Evolutionary conservation across 2,329 filamentous ascomycete species (phyloP), one percentile per base, ranked within the genome.

Genomic region (Apiospora hydei): DNA sequence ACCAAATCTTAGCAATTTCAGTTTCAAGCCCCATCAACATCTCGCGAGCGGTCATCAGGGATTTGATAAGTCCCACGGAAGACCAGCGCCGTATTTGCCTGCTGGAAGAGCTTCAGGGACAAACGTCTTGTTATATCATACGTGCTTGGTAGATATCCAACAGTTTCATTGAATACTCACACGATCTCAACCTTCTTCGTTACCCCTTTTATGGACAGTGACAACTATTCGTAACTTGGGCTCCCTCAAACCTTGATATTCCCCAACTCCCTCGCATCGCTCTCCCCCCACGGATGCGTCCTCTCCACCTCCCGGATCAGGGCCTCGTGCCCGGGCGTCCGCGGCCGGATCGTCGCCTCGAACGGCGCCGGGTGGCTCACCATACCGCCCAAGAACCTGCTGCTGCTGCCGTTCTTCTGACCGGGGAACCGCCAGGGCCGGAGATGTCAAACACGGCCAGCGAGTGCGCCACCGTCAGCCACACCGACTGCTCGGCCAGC

Each of bases 381-480:
- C 0, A 77, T 13, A n/a, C 80, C 73, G 21, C 79, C 57, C 53
- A 70, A 38, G 38, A 74, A 75, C 83, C 83, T 83, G 41, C 84
- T 82, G 1, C 81, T 81, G 0, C 83, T 81, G 16, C 82, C 72
- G 1, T 82, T 74, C 0, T 79, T 80, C 1, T 10, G 21, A 14
- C 77, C 76, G 4, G 34, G 34, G 34, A 4, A 30, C 81, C 75
- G 67, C 77, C 79, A 0, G 75, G 79, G 0, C 80, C 78, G 0
- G 73, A 74, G 4, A 86, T 77, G 0, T 86, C 76, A 69, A 89
- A 90, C 0, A 83, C 88, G 89, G 89, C 91, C 0, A 91, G 77
- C 0, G 88, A 79, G 2, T 85, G 82, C 0, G 86, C 82, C 24
- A 88, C 83, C 53, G 82, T 84, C 1, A 87, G 77, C 68, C 68